Percentiles rank a stretch among this genome's conserved stretches.
Conservation (phyloP, 2,329 filamentous ascomycete species). For the Colletotrichum phormii region DNA sequence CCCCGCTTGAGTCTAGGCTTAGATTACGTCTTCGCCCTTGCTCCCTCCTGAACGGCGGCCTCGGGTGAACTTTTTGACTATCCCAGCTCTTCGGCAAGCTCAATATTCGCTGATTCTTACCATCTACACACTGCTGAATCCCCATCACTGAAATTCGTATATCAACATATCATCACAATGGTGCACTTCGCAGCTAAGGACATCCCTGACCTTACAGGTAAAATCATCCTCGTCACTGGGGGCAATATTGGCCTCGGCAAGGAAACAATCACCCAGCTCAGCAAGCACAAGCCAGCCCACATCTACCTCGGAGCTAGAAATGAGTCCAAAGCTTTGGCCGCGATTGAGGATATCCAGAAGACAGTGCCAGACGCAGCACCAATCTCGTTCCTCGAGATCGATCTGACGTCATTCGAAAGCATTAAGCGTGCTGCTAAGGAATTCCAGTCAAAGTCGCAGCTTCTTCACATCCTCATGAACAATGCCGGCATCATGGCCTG, state of each 20-base stretch:
- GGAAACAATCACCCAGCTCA: constrained; percentile 33
- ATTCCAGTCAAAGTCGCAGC: constrained; percentile 47
- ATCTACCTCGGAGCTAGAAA: constrained; percentile 35
- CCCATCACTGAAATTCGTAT: not conserved
- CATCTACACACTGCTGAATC: not conserved
- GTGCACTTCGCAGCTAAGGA: constrained; percentile 24
- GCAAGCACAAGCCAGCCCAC: constrained; percentile 33
- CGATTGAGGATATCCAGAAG: constrained; percentile 50
- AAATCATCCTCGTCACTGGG: constrained; percentile 45
- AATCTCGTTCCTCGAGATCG: constrained; percentile 52
- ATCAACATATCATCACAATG: not conserved
- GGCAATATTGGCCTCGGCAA: constrained; percentile 43
- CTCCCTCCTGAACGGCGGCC: not conserved
- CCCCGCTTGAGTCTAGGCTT: not conserved
- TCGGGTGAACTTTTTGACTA: not conserved
- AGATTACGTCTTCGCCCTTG: constrained; percentile 4
- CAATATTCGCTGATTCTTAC: not conserved
- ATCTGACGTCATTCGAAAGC: constrained; percentile 57
- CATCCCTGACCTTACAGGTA: constrained; percentile 39
- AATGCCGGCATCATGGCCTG: constrained; percentile 59
- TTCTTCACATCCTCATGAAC: constrained; percentile 58
- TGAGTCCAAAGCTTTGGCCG: constrained; percentile 45
- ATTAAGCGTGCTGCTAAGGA: constrained; percentile 53
- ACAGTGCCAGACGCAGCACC: constrained; percentile 34
- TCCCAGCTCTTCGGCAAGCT: not conserved